Conservation (phyloP, 495 filamentous ascomycete genomes). For the Neurospora pannonica region DNA sequence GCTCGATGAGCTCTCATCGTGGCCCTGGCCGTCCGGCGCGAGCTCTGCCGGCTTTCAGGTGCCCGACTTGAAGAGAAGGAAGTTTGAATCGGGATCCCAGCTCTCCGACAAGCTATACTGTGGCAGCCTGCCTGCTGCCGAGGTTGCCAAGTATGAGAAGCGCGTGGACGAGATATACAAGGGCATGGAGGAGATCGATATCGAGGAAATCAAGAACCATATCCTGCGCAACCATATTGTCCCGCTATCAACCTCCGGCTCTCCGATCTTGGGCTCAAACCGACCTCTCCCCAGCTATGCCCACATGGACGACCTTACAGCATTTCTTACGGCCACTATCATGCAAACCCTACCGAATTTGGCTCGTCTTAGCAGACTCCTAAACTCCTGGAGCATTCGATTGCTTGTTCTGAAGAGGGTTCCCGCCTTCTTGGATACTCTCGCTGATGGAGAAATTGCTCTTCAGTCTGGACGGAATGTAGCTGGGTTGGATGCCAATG, state of each 20-base stretch:
- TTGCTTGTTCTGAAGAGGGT: constrained; percentile 63
- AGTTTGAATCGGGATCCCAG: not conserved
- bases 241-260: constrained; percentile 42
- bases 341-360: constrained; percentile 76
- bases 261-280: constrained; percentile 38
- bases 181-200: constrained; percentile 67
- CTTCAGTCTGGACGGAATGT: constrained; percentile 54
- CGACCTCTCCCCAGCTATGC: constrained; percentile 38
- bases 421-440: constrained; percentile 55
- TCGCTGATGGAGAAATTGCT: constrained; percentile 53
- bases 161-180: constrained; percentile 70
- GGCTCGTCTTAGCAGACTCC: constrained; percentile 56
- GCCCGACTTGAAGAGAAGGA: constrained; percentile 34
- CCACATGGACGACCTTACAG: constrained; percentile 73
- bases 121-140: constrained; percentile 55
- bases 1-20: constrained; percentile 65
- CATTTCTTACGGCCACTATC: constrained; percentile 80
- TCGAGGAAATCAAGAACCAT: constrained; percentile 86
- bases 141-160: constrained; percentile 57
- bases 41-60: constrained; percentile 47
- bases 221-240: constrained; percentile 70
- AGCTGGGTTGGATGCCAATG: constrained; percentile 28
- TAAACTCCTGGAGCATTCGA: constrained; percentile 69
- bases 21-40: constrained; percentile 59
- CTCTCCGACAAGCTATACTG: constrained; percentile 42